Percentiles rank a stretch among this genome's conserved stretches.
These are phyloP conservation scores for Suillus placidus DNA, from an alignment of 768 basidiomycete species.

Conservation along the genomic window DNA sequence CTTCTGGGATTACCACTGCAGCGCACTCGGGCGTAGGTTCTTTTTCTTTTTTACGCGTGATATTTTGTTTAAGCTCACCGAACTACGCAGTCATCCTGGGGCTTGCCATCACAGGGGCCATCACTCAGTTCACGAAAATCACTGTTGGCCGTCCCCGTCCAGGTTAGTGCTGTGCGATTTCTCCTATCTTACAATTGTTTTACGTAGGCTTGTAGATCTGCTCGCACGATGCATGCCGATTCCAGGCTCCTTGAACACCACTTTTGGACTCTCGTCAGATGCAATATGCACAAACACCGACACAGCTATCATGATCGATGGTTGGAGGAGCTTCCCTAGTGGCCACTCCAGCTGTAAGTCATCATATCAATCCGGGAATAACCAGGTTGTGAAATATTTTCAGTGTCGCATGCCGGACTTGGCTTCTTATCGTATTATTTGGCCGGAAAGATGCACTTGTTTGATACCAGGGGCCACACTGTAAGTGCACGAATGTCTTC, in stretches of 20 bases:
- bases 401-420: conserved; percentile 92
- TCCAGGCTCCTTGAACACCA: conserved; percentile 62
- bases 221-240: conserved; percentile 62
- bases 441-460: conserved; percentile 91
- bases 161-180: conserved; percentile 42
- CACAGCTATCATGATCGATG: conserved; percentile 63
- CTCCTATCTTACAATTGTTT: neutral
- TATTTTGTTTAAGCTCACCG: neutral
- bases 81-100: conserved; percentile 61
- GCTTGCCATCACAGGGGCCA: conserved; percentile 72
- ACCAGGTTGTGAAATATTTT: conserved; percentile 2
- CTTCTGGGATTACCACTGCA: conserved; percentile 88
- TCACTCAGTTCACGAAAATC: conserved; percentile 86
- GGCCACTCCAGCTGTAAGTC: conserved; percentile 84
- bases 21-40: conserved; percentile 47
- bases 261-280: conserved; percentile 73
- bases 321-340: conserved; percentile 90
- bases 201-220: conserved; percentile 23
- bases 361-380: neutral
- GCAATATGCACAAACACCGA: conserved; percentile 80
- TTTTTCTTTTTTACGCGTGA: conserved; percentile 32
- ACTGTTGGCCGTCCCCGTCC: conserved; percentile 91
- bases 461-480: conserved; percentile 76
- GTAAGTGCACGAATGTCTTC: conserved; percentile 38
- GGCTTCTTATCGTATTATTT: conserved; percentile 88